A percentile compares a stretch with the other conserved stretches of the same genome.
These are phyloP conservation scores for Venturia asperata DNA, from an alignment of 2,329 filamentous ascomycete species.

Conservation along the genomic window DNA sequence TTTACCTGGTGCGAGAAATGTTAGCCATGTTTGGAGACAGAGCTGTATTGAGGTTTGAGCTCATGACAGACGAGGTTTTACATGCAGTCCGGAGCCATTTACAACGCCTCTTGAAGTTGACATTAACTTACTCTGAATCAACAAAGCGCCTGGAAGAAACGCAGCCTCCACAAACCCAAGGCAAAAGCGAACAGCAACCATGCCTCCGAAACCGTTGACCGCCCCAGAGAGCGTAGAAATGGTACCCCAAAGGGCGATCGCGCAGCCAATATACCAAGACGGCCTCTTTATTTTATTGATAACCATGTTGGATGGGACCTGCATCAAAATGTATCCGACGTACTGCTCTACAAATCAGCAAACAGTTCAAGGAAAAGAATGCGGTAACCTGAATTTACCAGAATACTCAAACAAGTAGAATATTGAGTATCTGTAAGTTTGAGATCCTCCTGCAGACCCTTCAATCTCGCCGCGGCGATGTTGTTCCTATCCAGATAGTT, in stretches of 20 bases:
- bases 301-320: conserved; percentile 34
- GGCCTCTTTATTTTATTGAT: conserved; percentile 31
- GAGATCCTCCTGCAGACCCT: conserved; percentile 44
- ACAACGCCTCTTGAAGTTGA: conserved; percentile 21
- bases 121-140: conserved; percentile 24
- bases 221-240: conserved; percentile 30
- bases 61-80: neutral
- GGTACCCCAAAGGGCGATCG: conserved; percentile 32
- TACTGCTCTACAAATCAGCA: conserved; percentile 47
- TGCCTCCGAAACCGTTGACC: conserved; percentile 30
- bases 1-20: conserved; percentile 36
- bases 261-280: conserved; percentile 27
- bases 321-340: conserved; percentile 46
- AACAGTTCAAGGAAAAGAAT: conserved; percentile 23
- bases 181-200: conserved; percentile 34
- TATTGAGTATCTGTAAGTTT: conserved; percentile 52
- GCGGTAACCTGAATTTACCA: conserved; percentile 7
- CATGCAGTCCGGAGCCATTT: conserved; percentile 25
- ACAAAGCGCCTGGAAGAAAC: conserved; percentile 32
- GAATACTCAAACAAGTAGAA: conserved; percentile 43
- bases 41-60: too few species aligned
- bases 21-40: conserved; percentile 42
- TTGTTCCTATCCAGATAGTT: conserved; percentile 54
- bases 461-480: conserved; percentile 57
- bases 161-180: conserved; percentile 38